Conservation (phyloP, 352 stramenopile species). For the Phytophthora pluvialis region DNA sequence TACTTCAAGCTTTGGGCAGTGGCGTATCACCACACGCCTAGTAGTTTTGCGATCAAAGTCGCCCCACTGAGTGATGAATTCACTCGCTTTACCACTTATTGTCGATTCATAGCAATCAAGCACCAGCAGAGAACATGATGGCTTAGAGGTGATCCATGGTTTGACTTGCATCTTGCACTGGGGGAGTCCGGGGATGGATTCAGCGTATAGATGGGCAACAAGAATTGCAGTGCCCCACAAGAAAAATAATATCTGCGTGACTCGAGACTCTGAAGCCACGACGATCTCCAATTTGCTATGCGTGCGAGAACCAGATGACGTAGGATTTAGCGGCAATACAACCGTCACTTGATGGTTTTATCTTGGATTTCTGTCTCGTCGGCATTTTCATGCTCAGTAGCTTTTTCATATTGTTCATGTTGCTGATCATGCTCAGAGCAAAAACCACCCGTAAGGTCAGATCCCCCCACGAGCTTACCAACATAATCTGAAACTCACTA, state of each 20-base stretch:
- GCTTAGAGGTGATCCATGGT: conserved; percentile 30
- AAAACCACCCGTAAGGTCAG: conserved; percentile 23
- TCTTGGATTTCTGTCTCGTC: not conserved
- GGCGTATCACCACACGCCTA: conserved; percentile 40
- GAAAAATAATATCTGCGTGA: conserved; percentile 25
- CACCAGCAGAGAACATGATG: conserved; percentile 37
- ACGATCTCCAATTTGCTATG: conserved; percentile 12
- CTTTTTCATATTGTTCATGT: conserved; percentile 40
- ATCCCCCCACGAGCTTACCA: conserved; percentile 35
- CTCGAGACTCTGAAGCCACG: conserved; percentile 7
- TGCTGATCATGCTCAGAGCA: conserved; percentile 32
- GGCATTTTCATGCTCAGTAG: conserved; percentile 16
- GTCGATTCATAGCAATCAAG: conserved; percentile 28
- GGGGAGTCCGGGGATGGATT: not conserved
- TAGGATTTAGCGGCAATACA: conserved; percentile 3
- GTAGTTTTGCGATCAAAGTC: conserved; percentile 33
- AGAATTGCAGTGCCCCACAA: conserved; percentile 33
- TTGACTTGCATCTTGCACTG: conserved; percentile 40
- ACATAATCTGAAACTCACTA: conserved; percentile 38
- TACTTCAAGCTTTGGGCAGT: conserved; percentile 47
- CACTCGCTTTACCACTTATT: conserved; percentile 6
- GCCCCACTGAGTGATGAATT: conserved; percentile 27
- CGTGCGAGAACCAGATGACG: not conserved
- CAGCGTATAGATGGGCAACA: conserved; percentile 27
- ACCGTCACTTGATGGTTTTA: conserved; percentile 1